Evolutionary conservation across 345 rosid species (phyloP).

Genomic region (Kernera saxatilis): DNA sequence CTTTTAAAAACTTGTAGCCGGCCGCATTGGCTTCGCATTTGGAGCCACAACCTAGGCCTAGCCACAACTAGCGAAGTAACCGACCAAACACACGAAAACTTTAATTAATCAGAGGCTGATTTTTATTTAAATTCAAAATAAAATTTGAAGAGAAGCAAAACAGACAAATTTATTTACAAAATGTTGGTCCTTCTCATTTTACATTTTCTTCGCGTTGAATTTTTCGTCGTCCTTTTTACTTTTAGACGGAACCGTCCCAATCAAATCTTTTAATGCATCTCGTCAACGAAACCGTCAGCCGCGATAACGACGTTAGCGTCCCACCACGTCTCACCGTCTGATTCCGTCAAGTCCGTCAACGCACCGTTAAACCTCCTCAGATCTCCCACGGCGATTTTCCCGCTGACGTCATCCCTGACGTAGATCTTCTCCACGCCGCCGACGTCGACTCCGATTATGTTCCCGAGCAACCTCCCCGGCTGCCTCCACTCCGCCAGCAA

Average conservation of each 20-base stretch:
- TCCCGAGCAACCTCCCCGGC: conserved; percentile 29
- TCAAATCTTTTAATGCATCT: not conserved
- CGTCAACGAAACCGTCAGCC: conserved; percentile 11
- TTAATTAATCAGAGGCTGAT: not conserved
- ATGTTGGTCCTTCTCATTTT: conserved; percentile 3
- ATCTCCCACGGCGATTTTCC: conserved; percentile 58
- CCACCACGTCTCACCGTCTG: conserved; percentile 56
- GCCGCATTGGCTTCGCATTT: not conserved
- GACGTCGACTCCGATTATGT: conserved; percentile 32
- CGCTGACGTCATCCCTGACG: conserved; percentile 46
- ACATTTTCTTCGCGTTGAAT: conserved; percentile 6
- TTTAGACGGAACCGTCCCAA: conserved; percentile 17
- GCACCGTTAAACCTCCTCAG: conserved; percentile 51
- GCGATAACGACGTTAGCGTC: conserved; percentile 58
- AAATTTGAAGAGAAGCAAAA: not conserved
- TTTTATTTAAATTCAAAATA: not conserved
- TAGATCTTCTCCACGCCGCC: conserved; percentile 44
- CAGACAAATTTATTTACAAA: conserved; percentile 4
- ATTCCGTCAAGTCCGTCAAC: conserved; percentile 42
- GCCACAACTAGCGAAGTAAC: not conserved
- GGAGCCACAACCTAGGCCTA: not conserved
- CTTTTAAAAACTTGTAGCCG: not conserved
- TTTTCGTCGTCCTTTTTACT: not conserved
- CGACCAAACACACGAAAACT: not conserved
- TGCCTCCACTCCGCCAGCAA: conserved; percentile 70